These are phyloP conservation scores for Rutidosis leptorrhynchoides DNA, from an alignment of 129 eudicot genomes.

Conservation along the genomic window DNA sequence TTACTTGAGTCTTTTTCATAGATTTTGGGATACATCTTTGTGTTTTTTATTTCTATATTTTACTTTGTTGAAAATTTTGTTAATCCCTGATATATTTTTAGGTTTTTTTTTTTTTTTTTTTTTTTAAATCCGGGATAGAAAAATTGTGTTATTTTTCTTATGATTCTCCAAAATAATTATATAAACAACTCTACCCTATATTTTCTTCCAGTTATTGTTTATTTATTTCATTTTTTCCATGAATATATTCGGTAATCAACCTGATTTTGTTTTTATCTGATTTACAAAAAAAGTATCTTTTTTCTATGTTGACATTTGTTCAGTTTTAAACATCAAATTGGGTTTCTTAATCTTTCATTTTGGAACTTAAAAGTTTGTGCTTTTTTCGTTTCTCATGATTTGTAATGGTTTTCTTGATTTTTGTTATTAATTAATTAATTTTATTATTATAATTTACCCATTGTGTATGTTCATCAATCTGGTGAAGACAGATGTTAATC, in stretches of 20 bases:
- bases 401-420: conserved; percentile 12
- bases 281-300: neutral
- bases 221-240: neutral
- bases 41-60: neutral
- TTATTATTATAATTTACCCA: neutral
- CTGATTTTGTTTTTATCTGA: neutral
- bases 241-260: neutral
- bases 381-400: neutral
- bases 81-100: conserved; percentile 6
- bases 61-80: neutral
- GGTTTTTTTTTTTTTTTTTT: neutral
- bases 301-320: neutral
- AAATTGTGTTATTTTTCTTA: neutral
- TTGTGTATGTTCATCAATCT: conserved; percentile 10
- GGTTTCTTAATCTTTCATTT: neutral
- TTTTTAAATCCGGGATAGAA: conserved; percentile 2
- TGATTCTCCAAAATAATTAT: neutral
- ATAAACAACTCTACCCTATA: too few species aligned
- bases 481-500: conserved; percentile 7
- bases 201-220: neutral
- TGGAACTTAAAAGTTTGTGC: neutral
- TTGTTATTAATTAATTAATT: neutral
- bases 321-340: neutral
- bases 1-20: neutral
- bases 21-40: neutral